These are phyloP conservation scores for Metschnikowia gruessii DNA, from an alignment of 805 yeast genomes.

Conservation along the genomic window DNA sequence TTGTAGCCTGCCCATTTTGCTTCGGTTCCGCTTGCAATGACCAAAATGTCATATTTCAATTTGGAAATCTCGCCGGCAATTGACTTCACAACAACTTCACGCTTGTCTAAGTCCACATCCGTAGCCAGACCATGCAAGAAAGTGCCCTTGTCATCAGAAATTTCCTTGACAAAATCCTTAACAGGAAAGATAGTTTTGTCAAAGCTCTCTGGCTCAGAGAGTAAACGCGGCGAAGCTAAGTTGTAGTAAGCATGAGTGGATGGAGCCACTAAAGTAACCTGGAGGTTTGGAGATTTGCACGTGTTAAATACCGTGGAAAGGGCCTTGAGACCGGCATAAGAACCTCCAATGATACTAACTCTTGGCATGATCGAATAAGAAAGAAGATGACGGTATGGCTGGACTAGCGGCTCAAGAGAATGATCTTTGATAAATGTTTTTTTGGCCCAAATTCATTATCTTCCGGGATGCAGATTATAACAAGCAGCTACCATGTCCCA, in stretches of 20 bases:
- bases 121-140: conserved; percentile 28
- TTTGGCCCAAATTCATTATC: not conserved
- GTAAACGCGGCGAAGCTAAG: conserved; percentile 33
- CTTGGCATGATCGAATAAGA: conserved; percentile 9
- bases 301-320: conserved; percentile 20
- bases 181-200: conserved; percentile 21
- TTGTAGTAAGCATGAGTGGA: conserved; percentile 26
- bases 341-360: conserved; percentile 37
- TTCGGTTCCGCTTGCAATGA: conserved; percentile 35
- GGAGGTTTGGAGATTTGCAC: conserved; percentile 2
- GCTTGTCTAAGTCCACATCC: conserved; percentile 25
- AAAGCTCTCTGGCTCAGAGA: conserved; percentile 25
- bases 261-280: conserved; percentile 27
- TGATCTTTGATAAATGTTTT: not conserved
- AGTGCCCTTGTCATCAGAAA: conserved; percentile 15
- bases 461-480: not conserved
- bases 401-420: no score
- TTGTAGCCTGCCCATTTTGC: conserved; percentile 25
- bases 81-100: conserved; percentile 17
- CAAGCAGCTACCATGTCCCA: not conserved
- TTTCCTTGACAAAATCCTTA: conserved; percentile 18
- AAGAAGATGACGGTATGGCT: no score
- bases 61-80: conserved; percentile 7
- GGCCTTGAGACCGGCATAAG: conserved; percentile 33
- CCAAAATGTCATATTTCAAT: conserved; percentile 30